Evolutionary conservation across 768 basidiomycete genomes (phyloP).

Genomic region (Lactarius quietus): DNA sequence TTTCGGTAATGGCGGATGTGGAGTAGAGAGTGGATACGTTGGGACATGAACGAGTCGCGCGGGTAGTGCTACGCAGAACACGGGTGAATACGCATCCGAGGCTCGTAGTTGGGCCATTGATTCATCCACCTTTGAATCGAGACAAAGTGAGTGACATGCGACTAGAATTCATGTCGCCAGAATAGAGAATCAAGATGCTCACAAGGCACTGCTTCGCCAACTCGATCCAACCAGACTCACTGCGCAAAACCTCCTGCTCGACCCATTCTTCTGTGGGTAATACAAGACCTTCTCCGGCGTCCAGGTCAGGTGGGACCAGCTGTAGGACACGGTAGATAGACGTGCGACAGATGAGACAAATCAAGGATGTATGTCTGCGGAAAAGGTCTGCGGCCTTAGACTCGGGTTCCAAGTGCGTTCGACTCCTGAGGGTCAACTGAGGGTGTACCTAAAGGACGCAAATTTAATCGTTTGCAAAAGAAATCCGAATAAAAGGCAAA

Average conservation of each 20-base stretch:
- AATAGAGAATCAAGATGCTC: slow-evolving; percentile 35
- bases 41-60: slow-evolving; percentile 15
- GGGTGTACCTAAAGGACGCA: slow-evolving; percentile 51
- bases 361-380: slow-evolving; percentile 56
- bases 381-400: slow-evolving; percentile 29
- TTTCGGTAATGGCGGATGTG: slow-evolving; percentile 16
- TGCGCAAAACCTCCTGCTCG: slow-evolving; percentile 67
- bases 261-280: slow-evolving; percentile 74
- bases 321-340: slow-evolving; percentile 69
- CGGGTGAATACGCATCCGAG: slow-evolving; percentile 37
- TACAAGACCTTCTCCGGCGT: slow-evolving; percentile 59
- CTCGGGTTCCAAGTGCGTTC: slow-evolving; percentile 33
- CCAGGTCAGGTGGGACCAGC: slow-evolving; percentile 51
- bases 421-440: slow-evolving; percentile 64
- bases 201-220: slow-evolving; percentile 64
- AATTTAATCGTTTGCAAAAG: not conserved
- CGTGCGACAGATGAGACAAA: slow-evolving; percentile 64
- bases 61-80: slow-evolving; percentile 33
- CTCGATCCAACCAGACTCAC: slow-evolving; percentile 69
- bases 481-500: not conserved
- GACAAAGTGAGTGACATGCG: slow-evolving; percentile 13
- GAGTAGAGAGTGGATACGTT: slow-evolving; percentile 6
- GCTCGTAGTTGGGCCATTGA: slow-evolving; percentile 28
- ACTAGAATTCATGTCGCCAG: not conserved
- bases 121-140: slow-evolving; percentile 28